Base-by-base conservation (phyloP, 1,284 basidiomycete species). In the Papiliotrema nemorosa region DNA sequence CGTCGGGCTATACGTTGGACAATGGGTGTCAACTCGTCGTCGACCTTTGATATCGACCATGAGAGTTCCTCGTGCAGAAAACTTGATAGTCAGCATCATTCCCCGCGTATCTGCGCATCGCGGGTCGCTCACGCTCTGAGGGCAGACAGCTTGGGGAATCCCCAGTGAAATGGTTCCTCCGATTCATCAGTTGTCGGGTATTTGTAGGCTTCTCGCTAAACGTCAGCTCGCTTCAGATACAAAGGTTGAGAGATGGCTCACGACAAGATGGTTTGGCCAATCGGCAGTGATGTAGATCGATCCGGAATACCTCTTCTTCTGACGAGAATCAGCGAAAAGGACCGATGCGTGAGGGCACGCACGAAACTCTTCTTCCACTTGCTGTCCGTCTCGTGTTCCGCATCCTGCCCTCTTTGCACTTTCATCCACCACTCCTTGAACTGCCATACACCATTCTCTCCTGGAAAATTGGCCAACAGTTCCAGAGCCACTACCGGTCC, bases 401-500 rank as follows among this genome's bases (percentile, higher is more conserved):
- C 81, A 71, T 97, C 96, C 63, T 83, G 82, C 1, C 94, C 96
- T 45, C 79, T 83, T 70, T 99, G 94, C n/a, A 98, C 93, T 63
- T 83, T 88, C 49, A 77, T 70, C 96, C 96, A 99, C 96, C 96
- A 99, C 36, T 87, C 82, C 65, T 84, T 88, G 77, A 98, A 99
- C 53, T 84, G 82, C 50, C 84, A 79, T 54, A 98, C 76, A 1
- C 91, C 90, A 60, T 87, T 82, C 37, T 84, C 78, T 1, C 90
- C 90, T 1, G 88, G 84, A 68, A 97, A 97, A 72, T 96, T 91
- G 55, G 84, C 85, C 64, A 97, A 74, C 24, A 97, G 77, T 69
- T 99, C 96, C 84, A 97, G 93, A 1, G 92, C 96, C 7, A 93
- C 84, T 1, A 98, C 96, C 0, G 93, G 94, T 0, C 96, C 96